Base-by-base conservation (phyloP, 805 yeast species). In the Yarrowia divulgata region DNA sequence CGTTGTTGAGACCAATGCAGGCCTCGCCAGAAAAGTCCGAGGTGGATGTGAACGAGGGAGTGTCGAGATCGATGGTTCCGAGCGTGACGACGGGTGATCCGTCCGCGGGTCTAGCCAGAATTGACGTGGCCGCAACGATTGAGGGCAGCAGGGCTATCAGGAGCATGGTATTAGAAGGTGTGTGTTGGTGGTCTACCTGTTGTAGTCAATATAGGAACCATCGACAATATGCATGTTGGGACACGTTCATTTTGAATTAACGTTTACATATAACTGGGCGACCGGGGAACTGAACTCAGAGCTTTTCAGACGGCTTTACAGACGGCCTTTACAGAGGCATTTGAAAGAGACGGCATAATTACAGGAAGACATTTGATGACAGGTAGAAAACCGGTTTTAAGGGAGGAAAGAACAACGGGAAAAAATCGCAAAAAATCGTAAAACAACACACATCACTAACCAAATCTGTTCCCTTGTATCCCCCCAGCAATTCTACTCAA, bases 21-120 rank as follows among this genome's bases (percentile, higher is more conserved):
- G 66, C 66, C 52, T 60, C 52, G 18, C 66, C 66, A 8, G 52
- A 6, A 14, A 45, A 60, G n/a, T 60, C 66, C 8, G 66, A 60
- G 42, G 42, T 5, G 18, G 66, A 60, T n/a, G 66, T 45, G 66
- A 60, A 60, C 9, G 66, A 32, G n/a, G 52, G 40, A n/a, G 52
- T 12, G 8, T 60, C 66, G 34, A 60, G 66, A 60, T 60, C 52
- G 23, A 60, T 34, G 40, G 66, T 43, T 60, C 66, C 66, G 18
- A 60, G 66, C 1, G 66, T 60, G 14, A 60, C 42, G 2, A 60
- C 18, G 14, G 39, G 10, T 6, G 66, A 60, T 10, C 66, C 66
- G 14, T 43, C 66, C 16, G 46, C 4, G 18, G 52, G 66, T 14
- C 66, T 52, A 12, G 66, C 66, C 34, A 60, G 43, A 34, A 60